phyloP scores from a whole-genome alignment of 257 asterid genomes.

The Solanum medicagineum region DNA sequence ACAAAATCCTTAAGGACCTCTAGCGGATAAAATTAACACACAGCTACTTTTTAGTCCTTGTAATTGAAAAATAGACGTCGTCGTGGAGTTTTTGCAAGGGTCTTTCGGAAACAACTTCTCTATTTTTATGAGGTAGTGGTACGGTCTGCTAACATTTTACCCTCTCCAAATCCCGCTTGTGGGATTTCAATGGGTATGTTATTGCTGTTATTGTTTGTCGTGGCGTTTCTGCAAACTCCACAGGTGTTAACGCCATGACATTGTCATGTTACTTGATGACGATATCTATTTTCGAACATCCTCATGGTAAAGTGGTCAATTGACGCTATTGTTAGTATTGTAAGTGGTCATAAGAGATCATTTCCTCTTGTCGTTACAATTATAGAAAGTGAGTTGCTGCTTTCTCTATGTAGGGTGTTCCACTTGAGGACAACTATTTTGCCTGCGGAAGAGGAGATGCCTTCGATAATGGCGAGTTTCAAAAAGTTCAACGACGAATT shows the following conservation, averaged over 20 bases:
- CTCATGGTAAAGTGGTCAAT: background rate
- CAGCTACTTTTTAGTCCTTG: background rate
- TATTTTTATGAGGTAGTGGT: no score
- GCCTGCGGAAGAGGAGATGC: conserved; percentile 98
- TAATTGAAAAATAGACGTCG: background rate
- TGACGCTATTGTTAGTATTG: background rate
- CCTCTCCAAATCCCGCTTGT: no score
- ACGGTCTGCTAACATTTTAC: no score
- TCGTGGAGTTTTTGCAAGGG: background rate
- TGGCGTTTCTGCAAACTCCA: background rate
- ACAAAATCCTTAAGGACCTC: no score
- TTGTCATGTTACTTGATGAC: background rate
- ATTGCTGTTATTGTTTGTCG: background rate
- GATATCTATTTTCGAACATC: background rate
- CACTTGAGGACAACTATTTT: conserved; percentile 93
- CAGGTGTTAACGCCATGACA: background rate
- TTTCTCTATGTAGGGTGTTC: conserved; percentile 52
- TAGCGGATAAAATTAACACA: background rate
- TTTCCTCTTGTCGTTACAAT: background rate
- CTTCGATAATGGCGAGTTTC: conserved; percentile 76
- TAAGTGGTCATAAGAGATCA: background rate
- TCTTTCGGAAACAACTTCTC: no score
- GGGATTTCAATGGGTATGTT: no score
- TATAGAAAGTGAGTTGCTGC: background rate
- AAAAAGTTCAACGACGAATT: conserved; percentile 76